Percentiles rank a stretch among this genome's conserved stretches.
Evolutionary conservation across 805 yeast species (phyloP).

Genomic region (Teunomyces pallodes): DNA sequence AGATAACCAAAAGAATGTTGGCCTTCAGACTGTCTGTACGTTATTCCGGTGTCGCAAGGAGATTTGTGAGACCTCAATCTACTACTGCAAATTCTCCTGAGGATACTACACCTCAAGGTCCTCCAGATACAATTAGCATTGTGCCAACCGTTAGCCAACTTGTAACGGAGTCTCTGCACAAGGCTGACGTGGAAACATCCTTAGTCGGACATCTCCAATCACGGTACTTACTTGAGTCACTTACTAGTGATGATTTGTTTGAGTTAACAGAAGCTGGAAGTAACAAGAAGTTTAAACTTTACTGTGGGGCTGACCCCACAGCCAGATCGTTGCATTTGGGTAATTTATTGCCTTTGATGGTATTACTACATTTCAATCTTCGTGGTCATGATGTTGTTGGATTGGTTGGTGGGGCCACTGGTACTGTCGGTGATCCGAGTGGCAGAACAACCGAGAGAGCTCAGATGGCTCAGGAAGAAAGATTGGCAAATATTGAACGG

Average conservation of each 20-base stretch:
- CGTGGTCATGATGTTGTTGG: constrained; percentile 86
- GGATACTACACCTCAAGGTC: constrained; percentile 1
- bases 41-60: not conserved
- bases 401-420: constrained; percentile 93
- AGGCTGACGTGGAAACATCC: constrained; percentile 25
- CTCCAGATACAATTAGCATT: constrained; percentile 36
- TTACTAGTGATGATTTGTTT: constrained; percentile 37
- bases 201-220: constrained; percentile 36
- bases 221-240: constrained; percentile 36
- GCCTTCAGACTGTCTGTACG: not conserved
- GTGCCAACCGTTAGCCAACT: constrained; percentile 35
- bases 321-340: constrained; percentile 90
- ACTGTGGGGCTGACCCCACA: constrained; percentile 97
- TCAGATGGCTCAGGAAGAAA: constrained; percentile 48
- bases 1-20: not conserved
- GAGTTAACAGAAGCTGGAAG: constrained; percentile 25
- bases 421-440: constrained; percentile 94
- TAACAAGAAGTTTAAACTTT: constrained; percentile 50
- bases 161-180: constrained; percentile 16
- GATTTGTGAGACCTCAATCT: not conserved
- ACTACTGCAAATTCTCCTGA: not conserved
- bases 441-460: constrained; percentile 79
- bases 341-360: constrained; percentile 82
- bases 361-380: constrained; percentile 75
- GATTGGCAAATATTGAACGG: constrained; percentile 54